A percentile compares a stretch with the other conserved stretches of the same genome.
phyloP scores from a whole-genome alignment of 1,139 yeast genomes.

The Zygoascus meyerae region DNA sequence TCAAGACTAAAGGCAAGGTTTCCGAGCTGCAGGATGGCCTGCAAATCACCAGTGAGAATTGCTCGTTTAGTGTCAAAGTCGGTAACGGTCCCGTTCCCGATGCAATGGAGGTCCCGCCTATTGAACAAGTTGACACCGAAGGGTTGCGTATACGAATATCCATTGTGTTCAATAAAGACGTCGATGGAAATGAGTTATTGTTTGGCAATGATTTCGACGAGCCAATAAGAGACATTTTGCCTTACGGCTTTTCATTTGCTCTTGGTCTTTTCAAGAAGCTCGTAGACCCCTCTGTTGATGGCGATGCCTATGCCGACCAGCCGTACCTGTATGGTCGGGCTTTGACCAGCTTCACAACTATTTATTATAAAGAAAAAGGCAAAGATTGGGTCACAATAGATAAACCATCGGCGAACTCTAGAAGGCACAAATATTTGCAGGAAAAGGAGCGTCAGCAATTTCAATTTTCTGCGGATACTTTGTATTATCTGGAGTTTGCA shows the following conservation, averaged over 20 bases:
- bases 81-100: slow-evolving; percentile 4
- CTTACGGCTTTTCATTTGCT: slow-evolving; percentile 55
- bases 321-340: slow-evolving; percentile 60
- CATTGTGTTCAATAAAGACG: slow-evolving; percentile 31
- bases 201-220: slow-evolving; percentile 67
- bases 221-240: slow-evolving; percentile 56
- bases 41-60: too few relatives aligned
- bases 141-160: slow-evolving; percentile 30
- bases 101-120: slow-evolving; percentile 1
- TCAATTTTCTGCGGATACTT: slow-evolving; percentile 29
- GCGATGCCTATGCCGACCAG: slow-evolving; percentile 55
- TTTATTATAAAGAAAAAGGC: slow-evolving; percentile 18
- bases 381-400: slow-evolving; percentile 11
- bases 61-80: not conserved
- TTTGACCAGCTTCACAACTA: slow-evolving; percentile 49
- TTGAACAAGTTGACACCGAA: slow-evolving; percentile 2
- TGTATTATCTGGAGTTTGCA: slow-evolving; percentile 40
- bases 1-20: not conserved
- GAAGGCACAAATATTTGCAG: slow-evolving; percentile 4
- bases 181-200: slow-evolving; percentile 47
- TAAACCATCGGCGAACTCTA: not conserved
- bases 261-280: slow-evolving; percentile 37
- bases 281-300: slow-evolving; percentile 59
- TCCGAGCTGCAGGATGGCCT: too few relatives aligned
- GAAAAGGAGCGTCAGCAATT: slow-evolving; percentile 29